Conservation (phyloP, 1,284 basidiomycete genomes). For the Wallemia hederae region DNA sequence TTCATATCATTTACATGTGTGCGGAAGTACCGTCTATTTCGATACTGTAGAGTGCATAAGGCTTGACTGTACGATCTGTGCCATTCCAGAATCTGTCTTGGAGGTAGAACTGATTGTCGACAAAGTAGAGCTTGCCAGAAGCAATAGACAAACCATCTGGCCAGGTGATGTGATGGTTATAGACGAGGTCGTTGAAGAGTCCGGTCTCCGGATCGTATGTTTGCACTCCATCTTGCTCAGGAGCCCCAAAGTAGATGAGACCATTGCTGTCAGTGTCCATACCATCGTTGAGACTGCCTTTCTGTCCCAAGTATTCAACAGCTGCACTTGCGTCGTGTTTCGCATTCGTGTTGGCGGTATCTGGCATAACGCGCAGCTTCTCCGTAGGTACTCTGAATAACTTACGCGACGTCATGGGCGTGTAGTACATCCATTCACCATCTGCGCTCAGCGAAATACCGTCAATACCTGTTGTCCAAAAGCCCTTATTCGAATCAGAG, state of each 20-base stretch:
- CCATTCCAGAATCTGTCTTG: constrained; percentile 5
- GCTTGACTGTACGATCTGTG: constrained; percentile 4
- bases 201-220: constrained; percentile 2
- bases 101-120: constrained; percentile 4
- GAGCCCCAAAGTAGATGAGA: constrained; percentile 4
- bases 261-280: constrained; percentile 4
- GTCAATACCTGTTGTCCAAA: constrained; percentile 2
- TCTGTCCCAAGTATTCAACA: constrained; percentile 2
- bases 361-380: constrained; percentile 3
- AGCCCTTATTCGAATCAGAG: constrained; percentile 1
- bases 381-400: constrained; percentile 5
- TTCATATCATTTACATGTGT: neutral
- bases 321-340: constrained; percentile 2
- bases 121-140: constrained; percentile 4
- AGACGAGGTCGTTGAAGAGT: constrained; percentile 2
- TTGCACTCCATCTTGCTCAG: constrained; percentile 5
- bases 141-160: constrained; percentile 3
- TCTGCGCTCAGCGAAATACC: constrained; percentile 2
- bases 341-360: constrained; percentile 1
- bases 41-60: constrained; percentile 4
- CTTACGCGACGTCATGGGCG: constrained; percentile 2
- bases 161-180: constrained; percentile 5
- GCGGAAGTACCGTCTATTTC: constrained; percentile 2
- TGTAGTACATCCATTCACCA: constrained; percentile 6
- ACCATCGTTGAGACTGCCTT: constrained; percentile 5